Conservation (phyloP, 2,329 filamentous ascomycete genomes). For the Dothistroma pini region DNA sequence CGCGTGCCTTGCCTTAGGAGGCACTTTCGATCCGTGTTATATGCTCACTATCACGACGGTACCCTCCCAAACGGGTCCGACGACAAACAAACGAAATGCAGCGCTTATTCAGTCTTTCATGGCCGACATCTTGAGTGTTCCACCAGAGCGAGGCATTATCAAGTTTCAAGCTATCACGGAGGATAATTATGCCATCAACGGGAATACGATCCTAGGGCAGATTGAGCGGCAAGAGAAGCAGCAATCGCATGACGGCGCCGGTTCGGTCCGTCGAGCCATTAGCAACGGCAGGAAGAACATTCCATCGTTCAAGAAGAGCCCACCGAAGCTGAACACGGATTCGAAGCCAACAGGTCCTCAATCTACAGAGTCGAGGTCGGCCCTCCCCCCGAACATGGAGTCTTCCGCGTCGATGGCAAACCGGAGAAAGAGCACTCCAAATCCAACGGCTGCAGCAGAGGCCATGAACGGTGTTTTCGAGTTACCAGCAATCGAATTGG, state of each 20-base stretch:
- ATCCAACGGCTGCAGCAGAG: slow-evolving; percentile 1
- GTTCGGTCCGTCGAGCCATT: slow-evolving; percentile 42
- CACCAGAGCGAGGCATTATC: slow-evolving; percentile 64
- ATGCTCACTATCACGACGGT: slow-evolving; percentile 70
- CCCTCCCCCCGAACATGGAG: background rate
- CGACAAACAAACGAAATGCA: slow-evolving; percentile 77
- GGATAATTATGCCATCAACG: slow-evolving; percentile 67
- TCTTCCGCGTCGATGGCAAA: background rate
- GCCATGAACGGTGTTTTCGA: slow-evolving; percentile 26
- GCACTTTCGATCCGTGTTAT: slow-evolving; percentile 75
- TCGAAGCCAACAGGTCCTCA: slow-evolving; percentile 6
- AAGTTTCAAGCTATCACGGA: slow-evolving; percentile 68
- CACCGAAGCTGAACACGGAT: slow-evolving; percentile 23
- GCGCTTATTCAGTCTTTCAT: slow-evolving; percentile 73
- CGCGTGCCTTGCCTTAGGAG: slow-evolving; percentile 69
- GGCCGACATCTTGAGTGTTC: slow-evolving; percentile 65
- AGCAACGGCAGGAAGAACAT: slow-evolving; percentile 29
- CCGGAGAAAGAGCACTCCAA: background rate
- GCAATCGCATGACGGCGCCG: slow-evolving; percentile 39
- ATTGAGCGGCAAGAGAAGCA: slow-evolving; percentile 57
- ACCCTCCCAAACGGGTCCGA: slow-evolving; percentile 63
- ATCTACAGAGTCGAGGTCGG: background rate
- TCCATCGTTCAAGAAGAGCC: slow-evolving; percentile 25
- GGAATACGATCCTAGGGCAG: slow-evolving; percentile 65
- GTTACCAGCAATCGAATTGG: slow-evolving; percentile 21